Percentiles rank a stretch among this genome's conserved stretches.
phyloP scores from a whole-genome alignment of 1,284 basidiomycete genomes.

The Sanghuangporus baumii region DNA sequence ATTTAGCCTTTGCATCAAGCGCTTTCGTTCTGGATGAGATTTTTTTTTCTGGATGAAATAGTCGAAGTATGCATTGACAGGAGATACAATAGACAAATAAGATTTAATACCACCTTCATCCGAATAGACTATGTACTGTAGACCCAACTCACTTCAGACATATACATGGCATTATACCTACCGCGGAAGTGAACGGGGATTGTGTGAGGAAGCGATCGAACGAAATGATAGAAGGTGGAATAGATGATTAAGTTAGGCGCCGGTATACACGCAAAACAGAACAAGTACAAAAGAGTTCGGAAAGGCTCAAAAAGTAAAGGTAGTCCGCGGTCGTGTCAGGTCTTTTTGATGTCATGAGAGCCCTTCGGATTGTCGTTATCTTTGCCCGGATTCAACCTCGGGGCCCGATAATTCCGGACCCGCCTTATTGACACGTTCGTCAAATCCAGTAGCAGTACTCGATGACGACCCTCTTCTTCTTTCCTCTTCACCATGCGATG shows the following conservation, averaged over 20 bases:
- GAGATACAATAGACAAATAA: neutral
- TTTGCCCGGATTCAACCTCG: neutral
- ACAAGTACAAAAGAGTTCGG: neutral
- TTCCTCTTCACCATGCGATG: slow-evolving; percentile 4
- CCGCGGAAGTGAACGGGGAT: too few species aligned
- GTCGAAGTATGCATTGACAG: neutral
- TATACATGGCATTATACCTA: neutral
- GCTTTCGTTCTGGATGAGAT: neutral
- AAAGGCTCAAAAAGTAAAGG: neutral
- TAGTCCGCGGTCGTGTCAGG: neutral
- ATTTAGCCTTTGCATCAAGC: neutral
- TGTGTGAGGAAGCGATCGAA: neutral
- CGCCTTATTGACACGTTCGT: neutral
- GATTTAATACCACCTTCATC: neutral
- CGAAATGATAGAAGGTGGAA: neutral
- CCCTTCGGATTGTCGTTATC: neutral
- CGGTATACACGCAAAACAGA: neutral
- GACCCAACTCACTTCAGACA: neutral
- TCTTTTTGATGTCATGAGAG: neutral
- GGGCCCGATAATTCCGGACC: neutral
- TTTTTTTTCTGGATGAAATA: neutral
- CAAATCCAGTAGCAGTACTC: neutral
- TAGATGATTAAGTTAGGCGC: neutral
- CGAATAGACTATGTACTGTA: neutral
- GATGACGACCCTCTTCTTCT: neutral